A percentile compares a stretch with the other conserved stretches of the same genome.
phyloP scores from a whole-genome alignment of 371 early-diverging fungal genomes.

The Catenaria anguillulae region DNA sequence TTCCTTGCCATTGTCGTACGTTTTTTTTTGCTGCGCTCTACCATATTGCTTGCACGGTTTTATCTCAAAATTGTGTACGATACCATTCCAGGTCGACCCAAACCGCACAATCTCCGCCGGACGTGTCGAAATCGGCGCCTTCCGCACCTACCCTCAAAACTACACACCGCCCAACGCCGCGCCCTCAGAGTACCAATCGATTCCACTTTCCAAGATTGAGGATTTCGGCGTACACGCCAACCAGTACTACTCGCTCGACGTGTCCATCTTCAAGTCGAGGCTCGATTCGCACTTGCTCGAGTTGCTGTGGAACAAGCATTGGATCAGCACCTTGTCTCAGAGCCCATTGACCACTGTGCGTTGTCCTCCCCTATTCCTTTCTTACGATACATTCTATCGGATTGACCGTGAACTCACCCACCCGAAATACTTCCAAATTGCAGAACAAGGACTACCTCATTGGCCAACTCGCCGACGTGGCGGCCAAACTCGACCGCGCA shows the following conservation, averaged over 20 bases:
- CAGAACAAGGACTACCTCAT: conserved; percentile 1
- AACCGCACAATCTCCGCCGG: conserved; percentile 90
- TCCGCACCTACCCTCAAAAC: conserved; percentile 84
- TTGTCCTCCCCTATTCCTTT: not conserved
- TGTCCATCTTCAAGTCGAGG: conserved; percentile 83
- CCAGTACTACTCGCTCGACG: conserved; percentile 81
- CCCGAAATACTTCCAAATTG: not conserved
- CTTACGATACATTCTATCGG: not conserved
- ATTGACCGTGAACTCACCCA: not conserved
- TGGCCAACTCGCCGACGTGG: not conserved
- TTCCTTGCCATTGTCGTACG: conserved; percentile 77
- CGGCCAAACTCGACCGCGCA: conserved; percentile 3
- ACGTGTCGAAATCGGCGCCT: conserved; percentile 94
- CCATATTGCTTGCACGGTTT: not conserved
- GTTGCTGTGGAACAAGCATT: conserved; percentile 89
- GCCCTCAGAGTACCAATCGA: conserved; percentile 50
- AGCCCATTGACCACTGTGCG: conserved; percentile 74
- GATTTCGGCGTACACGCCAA: conserved; percentile 94
- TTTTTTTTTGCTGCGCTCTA: conserved; percentile 16
- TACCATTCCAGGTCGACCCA: conserved; percentile 68
- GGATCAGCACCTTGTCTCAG: conserved; percentile 86
- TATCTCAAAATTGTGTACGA: not conserved
- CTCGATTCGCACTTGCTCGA: conserved; percentile 74
- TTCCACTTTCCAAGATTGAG: conserved; percentile 87
- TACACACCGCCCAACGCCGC: conserved; percentile 55